phyloP scores from a whole-genome alignment of 2,329 filamentous ascomycete genomes.

The Allantophomopsis cytisporea region DNA sequence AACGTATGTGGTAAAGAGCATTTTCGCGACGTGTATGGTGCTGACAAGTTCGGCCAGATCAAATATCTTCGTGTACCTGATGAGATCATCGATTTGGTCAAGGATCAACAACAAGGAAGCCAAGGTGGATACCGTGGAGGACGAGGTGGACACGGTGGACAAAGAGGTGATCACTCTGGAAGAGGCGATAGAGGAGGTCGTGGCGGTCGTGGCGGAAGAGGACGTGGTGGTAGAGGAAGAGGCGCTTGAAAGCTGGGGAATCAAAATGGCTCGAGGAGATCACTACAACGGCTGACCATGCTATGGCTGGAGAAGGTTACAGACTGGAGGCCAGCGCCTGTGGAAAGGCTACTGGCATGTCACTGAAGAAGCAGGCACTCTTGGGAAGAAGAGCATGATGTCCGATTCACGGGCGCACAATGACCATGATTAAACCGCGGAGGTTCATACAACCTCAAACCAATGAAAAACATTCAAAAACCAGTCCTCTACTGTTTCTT shows the following conservation, averaged over 20 bases:
- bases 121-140: slow-evolving; percentile 49
- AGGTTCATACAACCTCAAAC: too few relatives aligned
- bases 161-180: slow-evolving; percentile 41
- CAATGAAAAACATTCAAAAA: too few relatives aligned
- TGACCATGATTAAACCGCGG: not conserved
- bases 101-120: slow-evolving; percentile 77
- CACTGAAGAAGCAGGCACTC: too few relatives aligned
- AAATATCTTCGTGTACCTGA: slow-evolving; percentile 96
- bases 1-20: slow-evolving; percentile 46
- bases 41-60: slow-evolving; percentile 46
- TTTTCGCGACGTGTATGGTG: not conserved
- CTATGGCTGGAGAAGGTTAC: not conserved
- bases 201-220: slow-evolving; percentile 30
- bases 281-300: too few relatives aligned
- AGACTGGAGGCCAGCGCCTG: not conserved
- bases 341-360: too few relatives aligned
- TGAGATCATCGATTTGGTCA: slow-evolving; percentile 88
- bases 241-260: slow-evolving; percentile 9
- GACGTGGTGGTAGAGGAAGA: slow-evolving; percentile 19
- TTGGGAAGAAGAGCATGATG: not conserved
- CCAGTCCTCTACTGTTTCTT: too few relatives aligned
- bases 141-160: slow-evolving; percentile 42
- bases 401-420: not conserved
- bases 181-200: slow-evolving; percentile 35
- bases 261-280: not conserved